phyloP scores from a whole-genome alignment of 768 basidiomycete species.

The Mycena capillaripes region DNA sequence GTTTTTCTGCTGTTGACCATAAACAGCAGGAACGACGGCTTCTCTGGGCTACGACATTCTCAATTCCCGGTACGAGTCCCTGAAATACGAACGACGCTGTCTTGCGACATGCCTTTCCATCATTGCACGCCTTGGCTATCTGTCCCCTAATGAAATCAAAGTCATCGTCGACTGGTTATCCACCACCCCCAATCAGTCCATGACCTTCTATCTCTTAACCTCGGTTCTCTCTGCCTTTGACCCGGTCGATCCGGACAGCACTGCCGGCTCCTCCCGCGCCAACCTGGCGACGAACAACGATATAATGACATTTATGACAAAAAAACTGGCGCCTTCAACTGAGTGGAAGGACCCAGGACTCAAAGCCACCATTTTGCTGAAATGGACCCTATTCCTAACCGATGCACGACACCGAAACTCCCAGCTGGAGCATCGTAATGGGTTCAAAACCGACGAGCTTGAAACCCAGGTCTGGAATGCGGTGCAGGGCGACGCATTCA shows the following conservation, averaged over 20 bases:
- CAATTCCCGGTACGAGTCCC: constrained; percentile 76
- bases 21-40: constrained; percentile 53
- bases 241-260: constrained; percentile 67
- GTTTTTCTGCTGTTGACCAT: not conserved
- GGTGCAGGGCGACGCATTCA: constrained; percentile 86
- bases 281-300: constrained; percentile 60
- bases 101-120: constrained; percentile 75
- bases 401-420: constrained; percentile 80
- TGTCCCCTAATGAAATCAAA: constrained; percentile 73
- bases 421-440: constrained; percentile 71
- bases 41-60: constrained; percentile 77
- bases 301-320: constrained; percentile 71
- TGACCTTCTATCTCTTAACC: constrained; percentile 78
- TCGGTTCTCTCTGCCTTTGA: constrained; percentile 78
- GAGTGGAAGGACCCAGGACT: constrained; percentile 81
- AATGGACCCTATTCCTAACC: constrained; percentile 90
- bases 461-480: constrained; percentile 88
- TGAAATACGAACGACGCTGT: constrained; percentile 80
- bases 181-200: constrained; percentile 73
- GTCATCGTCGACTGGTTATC: constrained; percentile 80
- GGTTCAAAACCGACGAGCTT: constrained; percentile 82
- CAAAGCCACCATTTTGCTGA: constrained; percentile 81
- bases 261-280: constrained; percentile 61
- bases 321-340: constrained; percentile 62
- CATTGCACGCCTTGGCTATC: constrained; percentile 72